Evolutionary conservation across 257 asterid species (phyloP).

Genomic region (Galeopsis tetrahit): DNA sequence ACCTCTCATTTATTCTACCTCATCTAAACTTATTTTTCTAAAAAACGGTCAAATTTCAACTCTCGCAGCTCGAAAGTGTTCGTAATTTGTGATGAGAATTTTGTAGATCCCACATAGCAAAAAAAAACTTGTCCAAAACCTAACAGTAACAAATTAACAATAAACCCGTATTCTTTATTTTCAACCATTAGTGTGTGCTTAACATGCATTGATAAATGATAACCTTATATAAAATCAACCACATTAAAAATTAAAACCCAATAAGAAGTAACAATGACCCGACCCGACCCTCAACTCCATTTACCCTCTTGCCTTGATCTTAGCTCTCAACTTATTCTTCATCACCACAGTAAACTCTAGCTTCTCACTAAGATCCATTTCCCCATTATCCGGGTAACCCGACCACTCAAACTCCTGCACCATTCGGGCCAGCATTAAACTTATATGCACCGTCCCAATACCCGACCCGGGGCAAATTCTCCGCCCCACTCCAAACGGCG

Average conservation of each 20-base stretch:
- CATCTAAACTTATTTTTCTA: too few species aligned
- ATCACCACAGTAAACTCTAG: conserved; percentile 81
- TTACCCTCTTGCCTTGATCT: conserved; percentile 49
- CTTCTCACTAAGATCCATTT: conserved; percentile 79
- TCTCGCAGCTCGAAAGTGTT: too few species aligned
- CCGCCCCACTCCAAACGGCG: conserved; percentile 90
- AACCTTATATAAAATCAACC: neutral
- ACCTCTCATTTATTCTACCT: too few species aligned
- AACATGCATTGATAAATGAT: neutral
- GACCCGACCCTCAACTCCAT: neutral
- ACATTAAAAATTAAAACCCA: neutral
- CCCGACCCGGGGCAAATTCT: conserved; percentile 91
- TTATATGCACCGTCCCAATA: conserved; percentile 78
- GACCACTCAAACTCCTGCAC: conserved; percentile 95
- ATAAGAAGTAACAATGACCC: neutral
- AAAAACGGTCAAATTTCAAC: too few species aligned
- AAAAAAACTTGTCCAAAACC: neutral
- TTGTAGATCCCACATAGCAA: neutral
- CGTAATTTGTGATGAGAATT: too few species aligned
- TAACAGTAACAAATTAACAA: neutral
- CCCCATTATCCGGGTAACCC: conserved; percentile 58
- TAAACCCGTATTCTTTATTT: neutral
- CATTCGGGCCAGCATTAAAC: conserved; percentile 83
- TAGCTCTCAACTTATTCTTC: conserved; percentile 80
- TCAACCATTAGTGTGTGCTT: neutral